These are phyloP conservation scores for Colletotrichum cordylinicola DNA, from an alignment of 2,329 filamentous ascomycete genomes.

Conservation along the genomic window DNA sequence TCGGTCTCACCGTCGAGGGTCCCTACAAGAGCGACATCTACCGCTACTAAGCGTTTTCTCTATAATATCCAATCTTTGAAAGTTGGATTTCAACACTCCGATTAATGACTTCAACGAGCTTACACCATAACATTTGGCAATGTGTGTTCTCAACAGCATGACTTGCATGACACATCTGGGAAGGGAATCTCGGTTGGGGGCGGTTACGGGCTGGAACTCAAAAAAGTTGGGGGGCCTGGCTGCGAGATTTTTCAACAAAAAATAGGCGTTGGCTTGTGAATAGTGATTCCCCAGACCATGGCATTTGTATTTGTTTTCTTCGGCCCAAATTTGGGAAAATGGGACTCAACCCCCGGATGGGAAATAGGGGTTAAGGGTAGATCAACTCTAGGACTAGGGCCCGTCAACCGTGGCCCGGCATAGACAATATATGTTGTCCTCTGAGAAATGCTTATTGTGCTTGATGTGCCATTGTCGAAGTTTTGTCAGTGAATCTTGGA, in stretches of 20 bases:
- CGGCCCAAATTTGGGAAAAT: constrained; percentile 16
- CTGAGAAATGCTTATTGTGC: background rate
- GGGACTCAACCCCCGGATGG: constrained; percentile 22
- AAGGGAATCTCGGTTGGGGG: constrained; percentile 25
- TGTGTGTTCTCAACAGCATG: constrained; percentile 51
- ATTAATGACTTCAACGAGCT: constrained; percentile 26
- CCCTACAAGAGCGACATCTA: constrained; percentile 93
- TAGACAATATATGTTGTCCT: constrained; percentile 14
- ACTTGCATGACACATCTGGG: constrained; percentile 44
- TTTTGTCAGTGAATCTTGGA: background rate
- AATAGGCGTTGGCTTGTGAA: constrained; percentile 39
- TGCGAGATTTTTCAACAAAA: constrained; percentile 40
- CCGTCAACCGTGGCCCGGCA: constrained; percentile 49
- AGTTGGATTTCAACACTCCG: constrained; percentile 21
- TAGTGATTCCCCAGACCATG: constrained; percentile 34
- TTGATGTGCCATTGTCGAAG: background rate
- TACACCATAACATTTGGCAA: constrained; percentile 26
- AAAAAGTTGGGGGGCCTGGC: constrained; percentile 34
- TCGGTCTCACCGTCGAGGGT: constrained; percentile 83
- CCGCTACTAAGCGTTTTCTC: constrained; percentile 49
- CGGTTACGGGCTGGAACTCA: constrained; percentile 30
- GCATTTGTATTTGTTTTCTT: constrained; percentile 30
- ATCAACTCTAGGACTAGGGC: constrained; percentile 26
- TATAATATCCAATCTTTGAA: constrained; percentile 30
- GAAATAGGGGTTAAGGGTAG: constrained; percentile 3